phyloP scores from a whole-genome alignment of 2,329 filamentous ascomycete species.

The Alternaria alternata region DNA sequence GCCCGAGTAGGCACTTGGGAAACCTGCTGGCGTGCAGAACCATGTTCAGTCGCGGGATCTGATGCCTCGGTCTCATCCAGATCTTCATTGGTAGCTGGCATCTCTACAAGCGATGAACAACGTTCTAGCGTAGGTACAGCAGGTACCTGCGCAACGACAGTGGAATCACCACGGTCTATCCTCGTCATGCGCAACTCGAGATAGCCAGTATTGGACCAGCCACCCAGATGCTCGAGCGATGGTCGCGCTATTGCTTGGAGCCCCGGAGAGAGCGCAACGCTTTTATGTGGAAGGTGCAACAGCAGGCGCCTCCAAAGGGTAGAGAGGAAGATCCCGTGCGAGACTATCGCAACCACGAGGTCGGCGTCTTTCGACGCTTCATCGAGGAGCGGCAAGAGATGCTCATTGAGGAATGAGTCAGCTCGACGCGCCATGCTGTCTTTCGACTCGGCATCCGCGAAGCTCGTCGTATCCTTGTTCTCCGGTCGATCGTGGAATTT shows the following conservation, averaged over 20 bases:
- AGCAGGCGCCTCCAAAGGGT: conserved; percentile 72
- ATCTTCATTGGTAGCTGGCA: neutral
- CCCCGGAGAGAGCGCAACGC: conserved; percentile 55
- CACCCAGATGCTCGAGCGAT: conserved; percentile 62
- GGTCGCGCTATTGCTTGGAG: conserved; percentile 51
- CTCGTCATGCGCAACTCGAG: conserved; percentile 57
- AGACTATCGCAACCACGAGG: conserved; percentile 70
- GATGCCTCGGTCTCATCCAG: conserved; percentile 1
- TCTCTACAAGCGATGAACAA: conserved; percentile 6
- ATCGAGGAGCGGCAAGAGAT: conserved; percentile 67
- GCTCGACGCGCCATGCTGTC: conserved; percentile 71
- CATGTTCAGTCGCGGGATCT: neutral
- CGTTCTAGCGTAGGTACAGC: neutral
- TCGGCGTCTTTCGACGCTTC: conserved; percentile 36
- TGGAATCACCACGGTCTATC: neutral
- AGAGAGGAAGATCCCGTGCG: conserved; percentile 83
- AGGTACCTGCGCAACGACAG: neutral
- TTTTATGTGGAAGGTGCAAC: conserved; percentile 60
- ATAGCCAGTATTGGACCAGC: conserved; percentile 73
- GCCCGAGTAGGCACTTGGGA: neutral
- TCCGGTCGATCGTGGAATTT: conserved; percentile 57
- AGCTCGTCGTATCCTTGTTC: conserved; percentile 54
- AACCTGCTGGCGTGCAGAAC: neutral
- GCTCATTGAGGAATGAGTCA: conserved; percentile 70
- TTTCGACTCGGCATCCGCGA: conserved; percentile 70